Evolutionary conservation across 2,329 filamentous ascomycete species (phyloP), one percentile per base, ranked within the genome.

Genomic region (Cladosporium sp.): DNA sequence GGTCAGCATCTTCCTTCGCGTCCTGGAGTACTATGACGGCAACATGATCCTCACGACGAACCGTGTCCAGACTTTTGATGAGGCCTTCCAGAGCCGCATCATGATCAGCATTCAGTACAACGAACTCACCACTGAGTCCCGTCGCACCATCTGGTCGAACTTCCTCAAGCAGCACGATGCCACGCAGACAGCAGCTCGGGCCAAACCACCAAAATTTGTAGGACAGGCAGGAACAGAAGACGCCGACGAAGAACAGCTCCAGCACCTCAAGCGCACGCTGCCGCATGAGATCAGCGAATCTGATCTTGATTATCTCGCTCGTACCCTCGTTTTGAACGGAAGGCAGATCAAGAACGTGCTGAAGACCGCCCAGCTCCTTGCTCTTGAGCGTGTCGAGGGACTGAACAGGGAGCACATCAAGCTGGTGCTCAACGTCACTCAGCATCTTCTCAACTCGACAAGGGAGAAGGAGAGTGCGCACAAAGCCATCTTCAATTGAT

Each of bases 11-110:
- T 78, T 81, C 71, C 68, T 79, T 12, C 74, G 75, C 18, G 71
- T 75, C 15, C 70, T 81, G 14, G 74, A 77, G 65, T 76, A 68
- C 55, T 72, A 71, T 68, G 65, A 78, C 67, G 78, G 79, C 2
- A 78, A 82, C 58, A 74, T 83, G 41, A 80, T 84, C 66, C 73
- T 82, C 14, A 82, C 80, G 5, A 80, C 78, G 4, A 84, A 84
- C 69, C 78, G 80, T 7, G 78, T 80, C 21, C 70, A 74, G 7
- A 79, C 77, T 6, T 80, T 83, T 65, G 82, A 83, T 62, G 69
- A 74, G 2, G 81, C 81, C 3, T 82, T 84, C 60, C 78, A 82
- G 64, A 80, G 78, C 32, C 77, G 82, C 8, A 82, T 84, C 41
- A 81, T 80, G 67, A 76, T 82, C 65, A 73, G 71, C 18, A 77